phyloP scores from a whole-genome alignment of 805 yeast genomes.

The Saccharomycopsis microspora region DNA sequence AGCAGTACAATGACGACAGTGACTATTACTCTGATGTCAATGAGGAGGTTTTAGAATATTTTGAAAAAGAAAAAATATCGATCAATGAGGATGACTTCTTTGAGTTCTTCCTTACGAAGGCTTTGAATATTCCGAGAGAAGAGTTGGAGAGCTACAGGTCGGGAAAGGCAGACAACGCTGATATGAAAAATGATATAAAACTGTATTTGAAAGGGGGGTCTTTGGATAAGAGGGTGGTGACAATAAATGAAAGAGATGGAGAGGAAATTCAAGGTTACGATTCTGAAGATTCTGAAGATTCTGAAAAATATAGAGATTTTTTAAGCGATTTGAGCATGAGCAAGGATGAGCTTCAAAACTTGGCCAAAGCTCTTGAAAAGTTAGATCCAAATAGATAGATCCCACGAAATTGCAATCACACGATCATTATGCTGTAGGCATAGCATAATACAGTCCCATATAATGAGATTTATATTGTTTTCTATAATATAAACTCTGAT shows the following conservation, averaged over 20 bases:
- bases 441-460: too few species aligned
- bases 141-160: constrained; percentile 30
- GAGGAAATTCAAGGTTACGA: neutral
- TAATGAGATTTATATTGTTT: too few species aligned
- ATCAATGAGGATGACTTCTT: constrained; percentile 63
- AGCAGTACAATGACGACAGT: constrained; percentile 12
- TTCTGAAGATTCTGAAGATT: neutral
- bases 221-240: too few species aligned
- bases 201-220: too few species aligned
- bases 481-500: too few species aligned
- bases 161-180: neutral
- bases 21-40: constrained; percentile 19
- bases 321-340: neutral
- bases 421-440: too few species aligned
- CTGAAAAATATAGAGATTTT: neutral
- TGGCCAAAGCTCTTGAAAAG: neutral
- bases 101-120: constrained; percentile 49
- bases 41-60: constrained; percentile 21
- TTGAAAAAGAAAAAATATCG: constrained; percentile 27
- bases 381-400: too few species aligned
- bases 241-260: neutral
- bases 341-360: neutral
- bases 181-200: neutral
- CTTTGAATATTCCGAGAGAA: constrained; percentile 34
- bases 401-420: too few species aligned